Base-by-base conservation (phyloP, 139 green algal species). In the Choricystis sp. region DNA sequence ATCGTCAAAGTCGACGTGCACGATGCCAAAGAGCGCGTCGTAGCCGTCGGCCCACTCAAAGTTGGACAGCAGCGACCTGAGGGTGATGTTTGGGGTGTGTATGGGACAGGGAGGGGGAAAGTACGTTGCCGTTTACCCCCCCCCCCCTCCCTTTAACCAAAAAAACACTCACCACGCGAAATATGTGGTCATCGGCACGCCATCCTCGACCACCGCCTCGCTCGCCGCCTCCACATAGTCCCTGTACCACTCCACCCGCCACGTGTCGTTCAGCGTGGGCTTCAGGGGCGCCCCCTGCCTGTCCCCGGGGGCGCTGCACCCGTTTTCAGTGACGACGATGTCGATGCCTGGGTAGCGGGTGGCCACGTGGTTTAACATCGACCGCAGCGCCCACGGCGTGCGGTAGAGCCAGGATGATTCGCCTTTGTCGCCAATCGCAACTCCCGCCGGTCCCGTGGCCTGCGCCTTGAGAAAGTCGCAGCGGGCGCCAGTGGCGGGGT, bases 11-110 rank as follows among this genome's bases (percentile, higher is more conserved):
- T 74, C 63, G 0, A 74, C 59, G 57, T 66, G 60, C 4, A 66
- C 29, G 29, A 66, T 66, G 25, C 69, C 69, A 69, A 74, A 73
- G 64, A 66, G 63, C 49, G 74, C 66, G 21, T 27, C 61, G 66
- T 77, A 77, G 3, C 71, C 74, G 40, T 70, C 31, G 22, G 64
- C 66, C 59, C 75, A 79, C 60, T 83, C 77, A 62, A 80, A 78
- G 58, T 80, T 80, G 71, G 78, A 70, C 60, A 78, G 63, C 52
- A 75, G 60, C 19, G 59, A 70, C 73, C 71, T 75, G 20, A n/a
- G n/a, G n/a, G n/a, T n/a, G n/a, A n/a, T n/a, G n/a, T n/a, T n/a
- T n/a, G n/a, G 22, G 75, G 61, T 20, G 73, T 75, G 26, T 2
- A 2, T 2, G n/a, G n/a, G n/a, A n/a, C n/a, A n/a, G n/a, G n/a